These are phyloP conservation scores for Sphaerobolus stellatus DNA, from an alignment of 1,284 basidiomycete genomes.

Conservation along the genomic window DNA sequence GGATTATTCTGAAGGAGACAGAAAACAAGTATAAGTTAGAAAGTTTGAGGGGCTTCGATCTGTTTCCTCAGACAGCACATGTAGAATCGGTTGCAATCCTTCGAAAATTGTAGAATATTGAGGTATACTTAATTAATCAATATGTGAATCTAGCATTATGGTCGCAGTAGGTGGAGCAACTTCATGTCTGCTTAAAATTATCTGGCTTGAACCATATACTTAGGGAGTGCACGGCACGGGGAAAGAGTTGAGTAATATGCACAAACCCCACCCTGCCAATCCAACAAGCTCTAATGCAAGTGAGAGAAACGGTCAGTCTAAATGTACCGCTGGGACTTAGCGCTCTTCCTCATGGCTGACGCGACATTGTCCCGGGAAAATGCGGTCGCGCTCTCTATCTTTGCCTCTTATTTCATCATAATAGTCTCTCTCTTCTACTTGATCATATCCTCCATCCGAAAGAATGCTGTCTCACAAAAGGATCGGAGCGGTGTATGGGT, in stretches of 20 bases:
- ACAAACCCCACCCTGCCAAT: not conserved
- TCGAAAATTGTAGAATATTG: conserved; percentile 33
- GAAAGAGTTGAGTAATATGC: not conserved
- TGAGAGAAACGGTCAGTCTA: no score
- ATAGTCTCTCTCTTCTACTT: conserved; percentile 41
- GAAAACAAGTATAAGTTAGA: conserved; percentile 65
- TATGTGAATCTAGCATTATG: no score
- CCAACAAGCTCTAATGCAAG: no score
- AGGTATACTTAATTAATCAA: no score
- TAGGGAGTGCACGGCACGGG: no score
- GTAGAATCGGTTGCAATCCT: conserved; percentile 81
- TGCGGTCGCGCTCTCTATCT: conserved; percentile 40
- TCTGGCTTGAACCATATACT: no score
- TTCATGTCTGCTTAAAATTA: no score
- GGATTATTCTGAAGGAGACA: conserved; percentile 59
- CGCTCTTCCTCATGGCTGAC: not conserved
- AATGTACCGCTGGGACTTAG: no score
- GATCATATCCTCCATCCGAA: conserved; percentile 35
- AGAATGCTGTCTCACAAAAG: conserved; percentile 6
- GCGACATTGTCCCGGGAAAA: conserved; percentile 17
- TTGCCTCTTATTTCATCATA: conserved; percentile 48
- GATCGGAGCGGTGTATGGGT: conserved; percentile 16
- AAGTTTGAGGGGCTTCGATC: conserved; percentile 82
- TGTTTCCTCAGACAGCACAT: conserved; percentile 94
- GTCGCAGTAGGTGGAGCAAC: no score